Base-by-base conservation (phyloP, 305 asterid genomes). In the Fraxinus albicans region DNA sequence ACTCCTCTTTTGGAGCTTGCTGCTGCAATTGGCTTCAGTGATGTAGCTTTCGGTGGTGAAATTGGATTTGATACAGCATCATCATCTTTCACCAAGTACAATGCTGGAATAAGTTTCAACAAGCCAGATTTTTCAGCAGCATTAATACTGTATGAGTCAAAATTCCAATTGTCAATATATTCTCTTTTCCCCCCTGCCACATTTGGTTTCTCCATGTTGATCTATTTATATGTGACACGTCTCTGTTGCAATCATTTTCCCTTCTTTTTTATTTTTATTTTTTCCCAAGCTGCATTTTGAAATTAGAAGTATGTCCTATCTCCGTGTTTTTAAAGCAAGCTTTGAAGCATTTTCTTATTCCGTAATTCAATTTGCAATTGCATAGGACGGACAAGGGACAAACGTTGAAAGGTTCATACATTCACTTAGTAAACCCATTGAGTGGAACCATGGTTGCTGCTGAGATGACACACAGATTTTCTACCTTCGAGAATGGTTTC, bases 91-190 rank as follows among this genome's bases (percentile, higher is more conserved):
- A 91, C 92, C 63, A 94, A 93, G 86, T 94, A 83, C 90, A 90
- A 90, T 84, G 94, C 92, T 67, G 98, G 98, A 67, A 81, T 94
- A 78, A 90, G 97, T 89, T 91, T 91, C 89, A 93, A 86, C 93
- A 86, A 86, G 79, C 90, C 93, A 2, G 97, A 93, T 86, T 92
- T 91, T 85, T 91, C 97, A 75, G 97, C 94, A 25, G 98, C 97
- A 23, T 67, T 94, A 63, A 85, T 93, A 65, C 82, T 92, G 98
- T 94, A 91, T n/a, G 93, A 36, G 13, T 31, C 58, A 53, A 72
- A 50, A 35, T 83, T 78, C 69, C 69, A 78, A 75, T 79, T 82
- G 34, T 0, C 50, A 0, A 44, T 1, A 6, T 21, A 23, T 63
- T 19, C 4, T 7, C 33, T 2, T 19, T 4, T 63, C 23, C 31